Base-by-base conservation (phyloP, 139 green algal genomes). In the Chlorella sp. region DNA sequence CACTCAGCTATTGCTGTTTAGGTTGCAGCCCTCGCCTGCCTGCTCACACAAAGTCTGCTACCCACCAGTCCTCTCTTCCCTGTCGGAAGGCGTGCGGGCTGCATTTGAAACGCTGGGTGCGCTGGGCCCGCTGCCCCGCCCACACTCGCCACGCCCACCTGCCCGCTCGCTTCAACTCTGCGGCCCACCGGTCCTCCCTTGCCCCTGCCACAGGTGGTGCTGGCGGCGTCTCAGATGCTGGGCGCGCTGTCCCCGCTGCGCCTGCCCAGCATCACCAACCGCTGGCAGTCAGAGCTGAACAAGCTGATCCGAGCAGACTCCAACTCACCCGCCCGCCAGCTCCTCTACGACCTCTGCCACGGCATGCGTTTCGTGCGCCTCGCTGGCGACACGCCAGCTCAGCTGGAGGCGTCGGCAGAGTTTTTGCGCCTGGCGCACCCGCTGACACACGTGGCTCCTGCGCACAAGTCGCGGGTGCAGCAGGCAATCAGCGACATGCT, bases 401-500 rank as follows among this genome's bases (percentile, higher is more conserved):
- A 95, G 81, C 80, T 96, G 42, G 61, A 57, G 26, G 91, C 90
- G 32, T 89, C 92, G 30, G 90, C 89, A 9, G 88, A 91, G 57
- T 98, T 98, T 79, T 88, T 98, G 83, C 57, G 90, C 36, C 86
- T 82, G 34, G 91, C 86, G 28, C 93, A 97, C 89, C 97, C 97
- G 2, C 93, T 98, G 28, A 91, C 83, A 37, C 92, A 96, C 91
- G 93, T 94, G 40, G 95, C 97, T 2, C 81, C 91, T 18, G 92
- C 96, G 60, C 97, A 97, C 86, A 98, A 98, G 92, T 97, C 92
- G 48, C 95, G 98, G 91, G 90, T 98, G 85, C 88, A 96, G 86
- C 93, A 95, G 75, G 88, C 89, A 30, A 86, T 99, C 30, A 94
- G 91, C 69, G 95, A 96, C 81, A 96, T 98, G 95, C 93, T 99